Conservation (phyloP, 129 eudicot genomes). For the Rutidosis leptorrhynchoides region DNA sequence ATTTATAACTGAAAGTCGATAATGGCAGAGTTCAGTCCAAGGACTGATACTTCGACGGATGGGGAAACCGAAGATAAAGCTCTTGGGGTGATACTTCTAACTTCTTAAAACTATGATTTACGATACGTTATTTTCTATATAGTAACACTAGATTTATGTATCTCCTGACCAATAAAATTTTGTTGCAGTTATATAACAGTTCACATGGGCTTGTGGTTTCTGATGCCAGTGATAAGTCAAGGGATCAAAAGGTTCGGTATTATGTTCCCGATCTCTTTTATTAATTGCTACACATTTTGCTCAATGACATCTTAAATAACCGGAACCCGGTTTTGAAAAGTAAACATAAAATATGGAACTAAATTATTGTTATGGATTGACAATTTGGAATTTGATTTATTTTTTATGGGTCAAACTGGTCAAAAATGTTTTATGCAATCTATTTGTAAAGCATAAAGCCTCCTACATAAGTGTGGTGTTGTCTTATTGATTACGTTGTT, state of each 20-base stretch:
- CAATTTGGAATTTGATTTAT: not conserved
- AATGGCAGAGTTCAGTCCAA: slow-evolving; percentile 70
- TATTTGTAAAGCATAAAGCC: too few species aligned
- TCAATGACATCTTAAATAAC: slow-evolving; percentile 3
- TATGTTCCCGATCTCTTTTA: not conserved
- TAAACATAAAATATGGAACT: not conserved
- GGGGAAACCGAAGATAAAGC: slow-evolving; percentile 63
- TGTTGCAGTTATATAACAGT: slow-evolving; percentile 52
- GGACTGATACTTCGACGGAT: slow-evolving; percentile 69
- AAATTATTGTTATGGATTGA: too few species aligned
- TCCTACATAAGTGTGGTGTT: not conserved
- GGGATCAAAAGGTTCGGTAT: slow-evolving; percentile 72
- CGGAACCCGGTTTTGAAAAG: not conserved
- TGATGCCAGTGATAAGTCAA: slow-evolving; percentile 84
- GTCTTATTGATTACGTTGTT: not conserved
- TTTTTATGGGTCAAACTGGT: not conserved
- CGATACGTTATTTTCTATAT: slow-evolving; percentile 2
- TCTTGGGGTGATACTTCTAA: slow-evolving; percentile 31
- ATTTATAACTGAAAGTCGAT: slow-evolving; percentile 34
- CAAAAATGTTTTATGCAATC: too few species aligned
- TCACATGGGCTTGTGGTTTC: slow-evolving; percentile 56
- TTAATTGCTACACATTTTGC: slow-evolving; percentile 11
- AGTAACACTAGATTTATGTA: slow-evolving; percentile 3
- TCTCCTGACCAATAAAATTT: not conserved
- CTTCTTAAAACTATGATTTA: slow-evolving; percentile 1